Percentiles rank a stretch among this genome's conserved stretches.
Conservation (phyloP, 192 early-diverging fungal genomes). For the Coemansia sp. region DNA sequence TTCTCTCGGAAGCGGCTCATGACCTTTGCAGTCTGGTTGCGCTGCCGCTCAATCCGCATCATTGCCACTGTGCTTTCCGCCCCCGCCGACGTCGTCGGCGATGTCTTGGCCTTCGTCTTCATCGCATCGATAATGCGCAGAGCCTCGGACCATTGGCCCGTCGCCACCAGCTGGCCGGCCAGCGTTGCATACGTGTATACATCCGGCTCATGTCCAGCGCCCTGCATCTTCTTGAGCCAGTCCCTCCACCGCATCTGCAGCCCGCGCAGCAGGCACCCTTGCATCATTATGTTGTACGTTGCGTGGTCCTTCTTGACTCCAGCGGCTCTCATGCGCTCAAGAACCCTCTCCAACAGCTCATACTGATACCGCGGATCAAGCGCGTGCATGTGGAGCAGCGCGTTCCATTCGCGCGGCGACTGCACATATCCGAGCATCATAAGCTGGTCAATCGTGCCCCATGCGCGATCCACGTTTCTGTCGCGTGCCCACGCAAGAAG, state of each 20-base stretch:
- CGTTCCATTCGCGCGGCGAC: constrained; percentile 37
- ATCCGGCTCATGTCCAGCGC: constrained; percentile 14
- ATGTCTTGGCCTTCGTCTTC: constrained; percentile 2
- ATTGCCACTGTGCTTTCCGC: constrained; percentile 10
- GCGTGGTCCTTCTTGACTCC: constrained; percentile 18
- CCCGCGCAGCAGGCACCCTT: constrained; percentile 35
- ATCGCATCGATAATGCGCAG: constrained; percentile 20
- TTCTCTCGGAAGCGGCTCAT: constrained; percentile 27
- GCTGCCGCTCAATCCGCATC: constrained; percentile 22
- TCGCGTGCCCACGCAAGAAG: constrained; percentile 36
- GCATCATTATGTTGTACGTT: constrained; percentile 44
- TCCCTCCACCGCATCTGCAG: constrained; percentile 20
- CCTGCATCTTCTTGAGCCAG: constrained; percentile 30
- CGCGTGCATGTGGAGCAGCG: constrained; percentile 39
- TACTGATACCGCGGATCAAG: constrained; percentile 37
- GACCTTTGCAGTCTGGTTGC: constrained; percentile 5
- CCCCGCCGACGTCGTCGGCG: not conserved
- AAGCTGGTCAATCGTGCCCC: constrained; percentile 19
- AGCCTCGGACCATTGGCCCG: constrained; percentile 38
- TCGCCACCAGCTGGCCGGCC: constrained; percentile 21
- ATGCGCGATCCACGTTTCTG: constrained; percentile 19
- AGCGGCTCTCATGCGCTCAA: constrained; percentile 24
- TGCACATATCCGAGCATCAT: constrained; percentile 20
- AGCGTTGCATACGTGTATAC: constrained; percentile 21
- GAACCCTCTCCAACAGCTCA: constrained; percentile 27